phyloP scores from a whole-genome alignment of 306 rosid species.

The Cucurbita argyrosperma region DNA sequence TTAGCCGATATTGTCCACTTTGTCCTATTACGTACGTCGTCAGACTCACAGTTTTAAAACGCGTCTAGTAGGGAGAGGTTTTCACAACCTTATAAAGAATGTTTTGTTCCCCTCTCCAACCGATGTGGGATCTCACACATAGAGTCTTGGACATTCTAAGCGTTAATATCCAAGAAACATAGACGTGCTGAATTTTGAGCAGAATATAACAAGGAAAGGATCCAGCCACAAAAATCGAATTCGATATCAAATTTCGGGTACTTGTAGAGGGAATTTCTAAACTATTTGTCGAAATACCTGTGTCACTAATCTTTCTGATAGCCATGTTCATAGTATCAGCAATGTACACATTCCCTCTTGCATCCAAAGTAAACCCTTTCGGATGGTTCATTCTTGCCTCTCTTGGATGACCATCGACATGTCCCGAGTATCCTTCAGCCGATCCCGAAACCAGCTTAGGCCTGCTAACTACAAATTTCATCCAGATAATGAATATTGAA shows the following conservation, averaged over 20 bases:
- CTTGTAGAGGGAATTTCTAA: not conserved
- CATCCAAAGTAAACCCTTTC: constrained; percentile 76
- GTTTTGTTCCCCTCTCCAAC: no score
- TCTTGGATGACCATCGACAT: constrained; percentile 79
- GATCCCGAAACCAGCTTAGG: constrained; percentile 90
- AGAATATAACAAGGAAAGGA: not conserved
- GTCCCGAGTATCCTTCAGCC: constrained; percentile 76
- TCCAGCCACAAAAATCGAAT: not conserved
- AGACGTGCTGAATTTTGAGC: not conserved
- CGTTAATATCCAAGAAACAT: not conserved
- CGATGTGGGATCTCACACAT: no score
- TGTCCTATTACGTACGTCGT: no score
- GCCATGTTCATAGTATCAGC: constrained; percentile 98
- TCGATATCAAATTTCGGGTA: not conserved
- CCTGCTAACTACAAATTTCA: constrained; percentile 47
- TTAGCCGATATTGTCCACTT: no score
- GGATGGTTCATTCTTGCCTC: constrained; percentile 94
- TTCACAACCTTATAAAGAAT: no score
- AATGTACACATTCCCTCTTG: constrained; percentile 69
- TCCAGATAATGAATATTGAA: not conserved
- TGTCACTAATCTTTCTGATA: constrained; percentile 78
- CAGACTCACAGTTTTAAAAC: no score
- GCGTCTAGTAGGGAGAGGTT: no score
- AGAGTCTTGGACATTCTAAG: not conserved
- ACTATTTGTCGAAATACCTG: constrained; percentile 29